Percentiles rank a stretch among this genome's conserved stretches.
Conservation (phyloP, 495 filamentous ascomycete genomes). For the Amphirosellinia nigrospora region DNA sequence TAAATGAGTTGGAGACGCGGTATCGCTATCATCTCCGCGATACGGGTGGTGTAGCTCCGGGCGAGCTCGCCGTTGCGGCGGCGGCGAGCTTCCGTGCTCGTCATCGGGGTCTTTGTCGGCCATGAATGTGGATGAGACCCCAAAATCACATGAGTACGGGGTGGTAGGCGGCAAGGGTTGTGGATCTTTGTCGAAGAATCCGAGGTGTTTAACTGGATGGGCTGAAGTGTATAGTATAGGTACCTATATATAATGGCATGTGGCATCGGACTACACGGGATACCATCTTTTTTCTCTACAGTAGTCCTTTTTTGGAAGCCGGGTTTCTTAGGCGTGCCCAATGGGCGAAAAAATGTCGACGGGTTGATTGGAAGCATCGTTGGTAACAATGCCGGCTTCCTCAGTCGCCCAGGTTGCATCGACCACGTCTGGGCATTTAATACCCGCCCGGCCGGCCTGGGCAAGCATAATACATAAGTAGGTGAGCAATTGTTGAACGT, state of each 20-base stretch:
- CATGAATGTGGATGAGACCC: constrained; percentile 3
- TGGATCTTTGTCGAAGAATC: neutral
- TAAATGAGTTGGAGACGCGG: constrained; percentile 28
- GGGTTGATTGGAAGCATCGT: neutral
- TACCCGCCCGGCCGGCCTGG: neutral
- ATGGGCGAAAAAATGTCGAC: neutral
- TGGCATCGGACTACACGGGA: neutral
- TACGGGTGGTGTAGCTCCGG: neutral
- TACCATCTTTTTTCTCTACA: too few relatives aligned
- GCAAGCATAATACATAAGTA: neutral
- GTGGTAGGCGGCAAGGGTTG: constrained; percentile 12
- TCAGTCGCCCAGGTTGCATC: neutral
- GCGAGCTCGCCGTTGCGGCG: constrained; percentile 9
- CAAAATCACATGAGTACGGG: constrained; percentile 16
- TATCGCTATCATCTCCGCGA: constrained; percentile 19
- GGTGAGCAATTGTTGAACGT: neutral
- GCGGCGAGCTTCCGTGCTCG: constrained; percentile 14
- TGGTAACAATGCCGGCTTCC: neutral
- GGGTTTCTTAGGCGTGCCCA: neutral
- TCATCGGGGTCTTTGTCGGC: constrained; percentile 20
- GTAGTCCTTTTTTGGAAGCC: neutral
- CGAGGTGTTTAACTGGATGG: neutral
- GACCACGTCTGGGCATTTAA: constrained; percentile 3
- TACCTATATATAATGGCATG: neutral
- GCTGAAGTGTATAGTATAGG: neutral